A percentile compares a stretch with the other conserved stretches of the same genome.
phyloP scores from a whole-genome alignment of 2,329 filamentous ascomycete species.

The Verticillium nonalfalfae region DNA sequence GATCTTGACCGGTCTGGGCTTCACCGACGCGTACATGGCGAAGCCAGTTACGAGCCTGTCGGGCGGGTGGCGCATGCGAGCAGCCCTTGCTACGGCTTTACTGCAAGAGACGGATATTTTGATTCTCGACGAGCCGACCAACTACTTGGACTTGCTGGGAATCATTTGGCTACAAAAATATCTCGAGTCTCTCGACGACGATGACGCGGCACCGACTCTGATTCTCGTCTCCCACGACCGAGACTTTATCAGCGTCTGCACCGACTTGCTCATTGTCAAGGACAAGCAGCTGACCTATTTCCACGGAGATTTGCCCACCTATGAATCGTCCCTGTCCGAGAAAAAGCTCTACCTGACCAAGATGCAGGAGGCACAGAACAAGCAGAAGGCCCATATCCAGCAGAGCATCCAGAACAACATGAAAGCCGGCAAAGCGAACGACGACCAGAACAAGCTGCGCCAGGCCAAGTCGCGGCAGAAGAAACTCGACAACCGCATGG shows the following conservation, averaged over 20 bases:
- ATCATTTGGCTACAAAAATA: conserved; percentile 81
- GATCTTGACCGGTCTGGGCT: conserved; percentile 65
- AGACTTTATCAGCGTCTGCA: conserved; percentile 71
- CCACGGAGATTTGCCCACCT: conserved; percentile 66
- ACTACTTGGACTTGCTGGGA: conserved; percentile 75
- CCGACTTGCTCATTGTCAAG: conserved; percentile 69
- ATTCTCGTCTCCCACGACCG: conserved; percentile 81
- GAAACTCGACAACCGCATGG: conserved; percentile 77
- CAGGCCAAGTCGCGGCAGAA: conserved; percentile 80
- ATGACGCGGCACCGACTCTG: conserved; percentile 54
- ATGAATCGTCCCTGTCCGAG: conserved; percentile 62
- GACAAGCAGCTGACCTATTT: conserved; percentile 69
- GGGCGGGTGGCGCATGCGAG: conserved; percentile 71
- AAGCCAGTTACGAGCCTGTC: conserved; percentile 61
- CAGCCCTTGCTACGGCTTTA: conserved; percentile 57
- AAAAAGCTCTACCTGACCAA: conserved; percentile 61
- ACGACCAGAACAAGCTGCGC: conserved; percentile 80
- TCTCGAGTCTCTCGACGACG: conserved; percentile 50
- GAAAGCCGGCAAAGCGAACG: conserved; percentile 67
- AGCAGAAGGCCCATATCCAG: conserved; percentile 74
- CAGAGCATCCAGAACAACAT: conserved; percentile 70
- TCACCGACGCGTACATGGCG: conserved; percentile 54
- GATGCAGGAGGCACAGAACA: conserved; percentile 78
- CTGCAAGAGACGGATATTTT: conserved; percentile 71
- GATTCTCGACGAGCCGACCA: conserved; percentile 81